These are phyloP conservation scores for Porcisia hertigi DNA, from an alignment of 208 protist genomes.

Conservation along the genomic window DNA sequence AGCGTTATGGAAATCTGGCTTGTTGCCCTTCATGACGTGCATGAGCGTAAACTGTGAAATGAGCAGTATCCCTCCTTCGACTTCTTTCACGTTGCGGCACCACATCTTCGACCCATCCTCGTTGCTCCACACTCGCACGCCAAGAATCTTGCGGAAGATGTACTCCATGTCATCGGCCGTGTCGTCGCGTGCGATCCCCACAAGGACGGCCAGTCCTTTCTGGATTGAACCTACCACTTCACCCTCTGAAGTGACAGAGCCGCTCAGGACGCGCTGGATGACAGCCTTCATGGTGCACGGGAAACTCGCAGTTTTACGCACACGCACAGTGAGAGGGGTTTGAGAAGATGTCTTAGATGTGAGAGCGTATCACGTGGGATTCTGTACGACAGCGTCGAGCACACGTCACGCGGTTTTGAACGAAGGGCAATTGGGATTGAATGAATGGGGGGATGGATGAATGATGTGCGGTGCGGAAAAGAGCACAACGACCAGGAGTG, in stretches of 20 bases:
- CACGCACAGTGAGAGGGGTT: background rate
- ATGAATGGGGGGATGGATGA: background rate
- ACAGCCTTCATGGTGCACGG: constrained; percentile 71
- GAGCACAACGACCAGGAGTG: background rate
- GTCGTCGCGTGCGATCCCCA: constrained; percentile 83
- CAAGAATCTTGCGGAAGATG: constrained; percentile 80
- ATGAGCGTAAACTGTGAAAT: constrained; percentile 93
- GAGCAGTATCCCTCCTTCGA: constrained; percentile 83
- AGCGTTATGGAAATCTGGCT: constrained; percentile 92
- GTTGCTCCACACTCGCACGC: constrained; percentile 65
- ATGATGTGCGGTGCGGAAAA: background rate
- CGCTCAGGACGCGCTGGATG: constrained; percentile 79
- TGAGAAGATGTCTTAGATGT: background rate
- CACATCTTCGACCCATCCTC: constrained; percentile 72
- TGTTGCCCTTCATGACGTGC: constrained; percentile 89
- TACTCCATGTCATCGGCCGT: constrained; percentile 77
- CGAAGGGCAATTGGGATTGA: background rate
- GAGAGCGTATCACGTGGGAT: background rate
- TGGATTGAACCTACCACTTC: constrained; percentile 75
- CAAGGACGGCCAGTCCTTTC: constrained; percentile 76
- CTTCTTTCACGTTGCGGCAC: constrained; percentile 78
- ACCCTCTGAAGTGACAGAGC: constrained; percentile 67
- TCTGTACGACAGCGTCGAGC: background rate
- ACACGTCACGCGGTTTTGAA: background rate
- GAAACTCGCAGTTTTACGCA: background rate